These are phyloP conservation scores for Parathielavia appendiculata DNA, from an alignment of 495 filamentous ascomycete genomes.

Conservation along the genomic window DNA sequence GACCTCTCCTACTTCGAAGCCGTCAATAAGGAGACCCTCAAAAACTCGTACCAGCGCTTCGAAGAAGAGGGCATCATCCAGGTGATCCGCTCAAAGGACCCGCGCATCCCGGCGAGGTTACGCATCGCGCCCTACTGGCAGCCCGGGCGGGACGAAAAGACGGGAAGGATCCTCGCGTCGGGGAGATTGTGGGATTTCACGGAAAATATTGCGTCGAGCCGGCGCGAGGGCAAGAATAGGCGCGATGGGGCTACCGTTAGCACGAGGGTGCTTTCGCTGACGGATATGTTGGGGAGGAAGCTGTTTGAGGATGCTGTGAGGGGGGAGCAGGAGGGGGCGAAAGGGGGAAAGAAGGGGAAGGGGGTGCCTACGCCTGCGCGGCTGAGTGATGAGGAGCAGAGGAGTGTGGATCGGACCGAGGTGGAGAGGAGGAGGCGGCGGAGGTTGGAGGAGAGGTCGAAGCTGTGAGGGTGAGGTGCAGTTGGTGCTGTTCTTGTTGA, in stretches of 20 bases:
- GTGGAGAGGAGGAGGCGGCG: conserved; percentile 40
- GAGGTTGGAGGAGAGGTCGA: conserved; percentile 42
- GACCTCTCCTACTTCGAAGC: conserved; percentile 96
- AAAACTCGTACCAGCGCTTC: conserved; percentile 84
- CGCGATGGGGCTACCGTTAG: conserved; percentile 86
- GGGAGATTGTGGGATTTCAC: conserved; percentile 86
- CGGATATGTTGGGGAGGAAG: conserved; percentile 52
- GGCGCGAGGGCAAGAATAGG: conserved; percentile 91
- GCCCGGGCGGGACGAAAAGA: conserved; percentile 57
- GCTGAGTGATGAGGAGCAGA: conserved; percentile 41
- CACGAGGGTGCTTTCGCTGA: conserved; percentile 70
- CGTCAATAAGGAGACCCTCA: conserved; percentile 94
- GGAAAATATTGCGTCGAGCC: conserved; percentile 72
- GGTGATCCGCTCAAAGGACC: conserved; percentile 59
- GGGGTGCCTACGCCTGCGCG: conserved; percentile 25
- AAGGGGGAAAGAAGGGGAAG: conserved; percentile 19
- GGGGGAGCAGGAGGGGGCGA: conserved; percentile 17
- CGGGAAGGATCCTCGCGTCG: conserved; percentile 57
- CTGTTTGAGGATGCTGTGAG: conserved; percentile 43
- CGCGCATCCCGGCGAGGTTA: conserved; percentile 52
- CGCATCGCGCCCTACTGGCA: conserved; percentile 73
- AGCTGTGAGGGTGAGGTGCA: conserved; percentile 34
- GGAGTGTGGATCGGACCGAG: conserved; percentile 29
- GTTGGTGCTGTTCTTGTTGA: not conserved
- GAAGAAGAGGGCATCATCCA: conserved; percentile 85